These are phyloP conservation scores for Dactylellina drechsleri DNA, from an alignment of 2,329 filamentous ascomycete species.

Conservation along the genomic window DNA sequence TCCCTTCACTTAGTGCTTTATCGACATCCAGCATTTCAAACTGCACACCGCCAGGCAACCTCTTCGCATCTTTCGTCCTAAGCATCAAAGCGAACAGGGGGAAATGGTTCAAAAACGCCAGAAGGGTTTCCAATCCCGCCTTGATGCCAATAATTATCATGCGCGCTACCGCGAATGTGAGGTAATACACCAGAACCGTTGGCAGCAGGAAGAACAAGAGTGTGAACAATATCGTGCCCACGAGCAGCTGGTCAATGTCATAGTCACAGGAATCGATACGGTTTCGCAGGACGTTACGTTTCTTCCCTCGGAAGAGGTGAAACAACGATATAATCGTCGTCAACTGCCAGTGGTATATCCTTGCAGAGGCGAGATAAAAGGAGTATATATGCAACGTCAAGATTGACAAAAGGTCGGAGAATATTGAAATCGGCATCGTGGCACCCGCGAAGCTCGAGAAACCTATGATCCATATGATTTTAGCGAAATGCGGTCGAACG, in stretches of 20 bases:
- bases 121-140: conserved; percentile 85
- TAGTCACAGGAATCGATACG: conserved; percentile 99
- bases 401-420: conserved; percentile 90
- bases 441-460: conserved; percentile 95
- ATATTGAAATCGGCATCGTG: conserved; percentile 94
- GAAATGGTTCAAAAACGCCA: conserved; percentile 97
- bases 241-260: conserved; percentile 92
- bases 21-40: conserved; percentile 42
- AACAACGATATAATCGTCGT: conserved; percentile 97
- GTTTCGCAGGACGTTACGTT: conserved; percentile 94
- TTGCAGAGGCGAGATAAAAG: conserved; percentile 94
- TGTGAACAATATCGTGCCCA: conserved; percentile 96
- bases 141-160: conserved; percentile 96
- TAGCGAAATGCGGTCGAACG: conserved; percentile 81
- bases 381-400: conserved; percentile 96
- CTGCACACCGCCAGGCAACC: conserved; percentile 74
- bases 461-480: conserved; percentile 89
- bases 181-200: conserved; percentile 94
- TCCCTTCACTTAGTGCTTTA: conserved; percentile 21
- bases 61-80: conserved; percentile 87
- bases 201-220: conserved; percentile 93
- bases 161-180: conserved; percentile 91
- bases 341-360: conserved; percentile 98
- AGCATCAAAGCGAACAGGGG: conserved; percentile 97
- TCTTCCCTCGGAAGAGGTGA: conserved; percentile 97